A percentile compares a stretch with the other conserved stretches of the same genome.
These are phyloP conservation scores for Ustilago esculenta DNA, from an alignment of 1,284 basidiomycete species.

Conservation along the genomic window DNA sequence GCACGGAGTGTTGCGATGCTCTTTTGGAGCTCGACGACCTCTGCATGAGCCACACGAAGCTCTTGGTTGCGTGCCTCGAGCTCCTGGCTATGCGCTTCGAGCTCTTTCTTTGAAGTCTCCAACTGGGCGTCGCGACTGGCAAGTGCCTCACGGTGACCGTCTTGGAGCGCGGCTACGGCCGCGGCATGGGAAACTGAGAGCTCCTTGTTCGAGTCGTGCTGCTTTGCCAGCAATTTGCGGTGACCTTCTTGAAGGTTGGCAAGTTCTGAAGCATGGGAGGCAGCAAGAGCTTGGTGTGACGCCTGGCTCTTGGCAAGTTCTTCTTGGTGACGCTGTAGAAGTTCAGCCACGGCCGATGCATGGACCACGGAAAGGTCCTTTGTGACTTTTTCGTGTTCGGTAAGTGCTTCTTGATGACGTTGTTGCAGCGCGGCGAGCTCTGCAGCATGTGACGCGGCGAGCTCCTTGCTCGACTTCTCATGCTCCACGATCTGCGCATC, in stretches of 20 bases:
- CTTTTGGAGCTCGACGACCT: constrained; percentile 40
- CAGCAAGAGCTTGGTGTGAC: constrained; percentile 10
- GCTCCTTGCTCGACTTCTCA: constrained; percentile 11
- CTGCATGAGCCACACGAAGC: constrained; percentile 23
- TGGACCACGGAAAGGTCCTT: constrained; percentile 4
- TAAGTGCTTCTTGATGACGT: constrained; percentile 1
- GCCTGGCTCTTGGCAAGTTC: constrained; percentile 8
- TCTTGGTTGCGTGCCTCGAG: constrained; percentile 19
- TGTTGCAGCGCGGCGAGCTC: constrained; percentile 15
- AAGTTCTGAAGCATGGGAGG: constrained; percentile 16
- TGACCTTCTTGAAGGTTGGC: constrained; percentile 17
- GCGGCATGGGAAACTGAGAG: constrained; percentile 17
- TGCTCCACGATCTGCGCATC: constrained; percentile 25
- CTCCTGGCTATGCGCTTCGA: constrained; percentile 10
- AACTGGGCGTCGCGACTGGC: constrained; percentile 19
- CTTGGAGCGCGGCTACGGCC: constrained; percentile 18
- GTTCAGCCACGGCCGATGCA: neutral
- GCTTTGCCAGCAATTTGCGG: constrained; percentile 16
- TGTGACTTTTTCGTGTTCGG: constrained; percentile 15
- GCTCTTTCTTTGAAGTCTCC: neutral
- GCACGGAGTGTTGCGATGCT: constrained; percentile 28
- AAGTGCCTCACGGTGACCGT: constrained; percentile 25
- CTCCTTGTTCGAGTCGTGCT: constrained; percentile 14
- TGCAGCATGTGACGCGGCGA: constrained; percentile 9
- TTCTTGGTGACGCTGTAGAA: constrained; percentile 1